These are phyloP conservation scores for Cystoderma amianthinum DNA, from an alignment of 768 basidiomycete species.

Conservation along the genomic window DNA sequence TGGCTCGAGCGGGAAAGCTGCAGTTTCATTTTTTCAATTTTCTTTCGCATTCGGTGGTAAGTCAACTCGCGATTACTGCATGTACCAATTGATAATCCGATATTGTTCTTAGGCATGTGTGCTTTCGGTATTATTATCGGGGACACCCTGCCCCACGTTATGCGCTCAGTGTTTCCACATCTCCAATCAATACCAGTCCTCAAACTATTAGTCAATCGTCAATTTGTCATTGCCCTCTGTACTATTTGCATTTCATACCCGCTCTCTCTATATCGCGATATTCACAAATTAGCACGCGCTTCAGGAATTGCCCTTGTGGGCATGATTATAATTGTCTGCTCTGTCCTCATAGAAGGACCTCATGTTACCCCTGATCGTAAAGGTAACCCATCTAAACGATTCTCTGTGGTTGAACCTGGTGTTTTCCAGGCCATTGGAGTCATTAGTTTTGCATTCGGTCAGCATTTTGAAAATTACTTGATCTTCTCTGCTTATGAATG, in stretches of 20 bases:
- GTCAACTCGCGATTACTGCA: constrained; percentile 10
- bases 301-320: constrained; percentile 86
- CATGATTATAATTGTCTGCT: constrained; percentile 89
- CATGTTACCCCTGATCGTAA: constrained; percentile 66
- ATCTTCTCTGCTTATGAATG: neutral
- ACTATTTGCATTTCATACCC: constrained; percentile 91
- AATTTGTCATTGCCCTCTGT: constrained; percentile 84
- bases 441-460: constrained; percentile 87
- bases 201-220: constrained; percentile 73
- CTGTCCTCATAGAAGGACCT: constrained; percentile 80
- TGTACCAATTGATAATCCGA: neutral
- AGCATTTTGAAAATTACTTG: no score
- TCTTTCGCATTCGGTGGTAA: constrained; percentile 93
- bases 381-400: constrained; percentile 69
- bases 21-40: constrained; percentile 96
- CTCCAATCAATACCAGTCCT: constrained; percentile 64
- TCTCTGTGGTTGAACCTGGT: constrained; percentile 71
- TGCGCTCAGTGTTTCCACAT: constrained; percentile 77
- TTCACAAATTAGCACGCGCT: constrained; percentile 92
- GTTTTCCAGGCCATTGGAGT: constrained; percentile 96
- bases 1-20: constrained; percentile 84
- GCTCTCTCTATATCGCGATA: constrained; percentile 92
- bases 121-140: constrained; percentile 98
- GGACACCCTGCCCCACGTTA: constrained; percentile 94
- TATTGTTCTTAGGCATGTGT: constrained; percentile 77